phyloP scores from a whole-genome alignment of 352 stramenopile species.

The Peronospora destructor region DNA sequence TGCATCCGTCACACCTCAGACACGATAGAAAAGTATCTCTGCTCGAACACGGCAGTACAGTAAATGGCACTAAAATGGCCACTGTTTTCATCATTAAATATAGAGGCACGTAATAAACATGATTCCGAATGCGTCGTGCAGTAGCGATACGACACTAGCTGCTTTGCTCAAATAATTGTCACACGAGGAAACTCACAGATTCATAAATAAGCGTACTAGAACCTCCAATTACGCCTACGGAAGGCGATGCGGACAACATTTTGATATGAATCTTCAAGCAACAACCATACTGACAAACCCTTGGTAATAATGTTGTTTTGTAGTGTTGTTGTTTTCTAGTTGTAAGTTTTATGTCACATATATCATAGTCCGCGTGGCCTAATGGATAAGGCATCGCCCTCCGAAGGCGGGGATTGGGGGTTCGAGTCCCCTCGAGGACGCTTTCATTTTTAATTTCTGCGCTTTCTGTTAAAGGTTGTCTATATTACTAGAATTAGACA shows the following conservation, averaged over 20 bases:
- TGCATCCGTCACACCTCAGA: constrained; percentile 32
- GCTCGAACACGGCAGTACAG: constrained; percentile 36
- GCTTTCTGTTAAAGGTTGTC: background rate
- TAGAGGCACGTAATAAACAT: too few species aligned
- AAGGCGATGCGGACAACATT: too few species aligned
- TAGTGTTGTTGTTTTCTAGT: too few species aligned
- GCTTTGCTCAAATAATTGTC: too few species aligned
- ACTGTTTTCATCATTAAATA: constrained; percentile 7
- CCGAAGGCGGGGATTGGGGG: constrained; percentile 58
- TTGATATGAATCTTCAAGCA: too few species aligned
- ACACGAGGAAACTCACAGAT: too few species aligned
- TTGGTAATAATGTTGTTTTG: too few species aligned
- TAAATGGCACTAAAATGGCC: constrained; percentile 15
- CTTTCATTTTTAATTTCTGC: background rate
- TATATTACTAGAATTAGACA: too few species aligned
- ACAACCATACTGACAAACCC: too few species aligned
- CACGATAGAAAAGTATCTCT: constrained; percentile 15
- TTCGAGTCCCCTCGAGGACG: constrained; percentile 52
- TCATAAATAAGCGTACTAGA: constrained; percentile 15
- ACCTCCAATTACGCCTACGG: constrained; percentile 64
- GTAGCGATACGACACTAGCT: too few species aligned
- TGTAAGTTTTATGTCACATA: too few species aligned
- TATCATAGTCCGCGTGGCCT: constrained; percentile 43
- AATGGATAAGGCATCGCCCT: constrained; percentile 65
- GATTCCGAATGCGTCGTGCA: too few species aligned